phyloP scores from a whole-genome alignment of 306 rosid genomes.

The Corylus heterophylla region DNA sequence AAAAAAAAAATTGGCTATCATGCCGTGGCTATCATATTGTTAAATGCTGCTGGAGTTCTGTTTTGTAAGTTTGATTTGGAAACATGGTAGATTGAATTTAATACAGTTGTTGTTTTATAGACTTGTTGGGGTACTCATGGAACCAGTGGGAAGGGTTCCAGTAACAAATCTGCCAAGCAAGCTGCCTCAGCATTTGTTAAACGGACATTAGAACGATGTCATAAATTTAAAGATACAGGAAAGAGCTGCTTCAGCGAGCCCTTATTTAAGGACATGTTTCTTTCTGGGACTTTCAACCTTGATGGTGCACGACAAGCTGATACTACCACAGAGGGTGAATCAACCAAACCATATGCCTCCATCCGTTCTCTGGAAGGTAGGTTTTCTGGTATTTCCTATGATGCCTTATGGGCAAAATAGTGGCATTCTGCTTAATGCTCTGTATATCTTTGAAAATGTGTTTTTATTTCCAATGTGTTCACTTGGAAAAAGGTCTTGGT shows the following conservation, averaged over 20 bases:
- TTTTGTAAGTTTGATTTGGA: slow-evolving; percentile 13
- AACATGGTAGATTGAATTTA: slow-evolving; percentile 32
- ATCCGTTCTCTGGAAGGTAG: slow-evolving; percentile 62
- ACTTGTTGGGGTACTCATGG: slow-evolving; percentile 74
- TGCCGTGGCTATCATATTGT: slow-evolving; percentile 14
- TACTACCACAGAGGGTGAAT: slow-evolving; percentile 61
- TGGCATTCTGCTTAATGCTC: slow-evolving; percentile 11
- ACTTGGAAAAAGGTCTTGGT: slow-evolving; percentile 23
- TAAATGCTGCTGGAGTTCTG: slow-evolving; percentile 22
- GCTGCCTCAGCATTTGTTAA: slow-evolving; percentile 79
- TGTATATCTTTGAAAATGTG: slow-evolving; percentile 22
- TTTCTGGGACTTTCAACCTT: slow-evolving; percentile 53
- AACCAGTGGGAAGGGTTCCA: slow-evolving; percentile 79
- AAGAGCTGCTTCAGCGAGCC: slow-evolving; percentile 90
- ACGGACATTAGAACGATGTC: slow-evolving; percentile 81
- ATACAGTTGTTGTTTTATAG: slow-evolving; percentile 46
- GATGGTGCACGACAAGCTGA: slow-evolving; percentile 47
- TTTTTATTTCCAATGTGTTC: slow-evolving; percentile 9
- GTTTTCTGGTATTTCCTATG: slow-evolving; percentile 48
- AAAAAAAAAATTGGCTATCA: background rate
- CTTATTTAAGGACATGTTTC: slow-evolving; percentile 61
- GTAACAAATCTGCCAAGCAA: slow-evolving; percentile 87
- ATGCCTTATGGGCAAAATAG: slow-evolving; percentile 20
- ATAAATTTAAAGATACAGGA: slow-evolving; percentile 78
- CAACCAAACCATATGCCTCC: slow-evolving; percentile 58